Evolutionary conservation across 163 green algal species (phyloP).

Genomic region (Trebouxiophyceae sp.): DNA sequence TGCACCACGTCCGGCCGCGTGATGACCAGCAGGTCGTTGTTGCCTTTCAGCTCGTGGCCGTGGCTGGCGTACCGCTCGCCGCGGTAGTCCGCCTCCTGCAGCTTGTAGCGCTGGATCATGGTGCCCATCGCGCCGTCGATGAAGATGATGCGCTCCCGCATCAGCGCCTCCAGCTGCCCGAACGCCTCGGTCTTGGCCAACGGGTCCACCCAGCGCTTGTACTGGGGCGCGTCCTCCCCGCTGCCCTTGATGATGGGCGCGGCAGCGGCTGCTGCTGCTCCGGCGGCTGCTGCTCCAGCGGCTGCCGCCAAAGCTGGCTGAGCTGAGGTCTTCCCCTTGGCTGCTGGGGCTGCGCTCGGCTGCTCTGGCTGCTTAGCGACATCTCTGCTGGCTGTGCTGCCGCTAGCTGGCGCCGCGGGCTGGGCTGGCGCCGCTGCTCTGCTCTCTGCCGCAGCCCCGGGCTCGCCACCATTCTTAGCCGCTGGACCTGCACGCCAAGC

Average conservation of each 20-base stretch:
- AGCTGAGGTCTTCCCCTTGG: too few relatives aligned
- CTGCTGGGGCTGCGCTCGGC: too few relatives aligned
- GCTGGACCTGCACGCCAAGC: too few relatives aligned
- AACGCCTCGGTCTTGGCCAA: constrained; percentile 69
- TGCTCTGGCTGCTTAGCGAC: too few relatives aligned
- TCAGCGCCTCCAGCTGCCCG: constrained; percentile 40
- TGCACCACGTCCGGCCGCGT: constrained; percentile 90
- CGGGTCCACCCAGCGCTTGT: constrained; percentile 93
- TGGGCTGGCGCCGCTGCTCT: too few relatives aligned
- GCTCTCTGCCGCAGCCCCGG: too few relatives aligned
- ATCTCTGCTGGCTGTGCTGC: too few relatives aligned
- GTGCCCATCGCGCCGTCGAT: constrained; percentile 98
- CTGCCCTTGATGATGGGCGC: constrained; percentile 97
- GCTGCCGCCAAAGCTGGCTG: too few relatives aligned
- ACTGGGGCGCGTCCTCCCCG: constrained; percentile 86
- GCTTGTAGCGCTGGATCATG: constrained; percentile 80
- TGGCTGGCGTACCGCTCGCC: constrained; percentile 65
- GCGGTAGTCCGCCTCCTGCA: constrained; percentile 22
- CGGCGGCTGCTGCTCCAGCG: too few relatives aligned
- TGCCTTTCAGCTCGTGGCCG: constrained; percentile 89
- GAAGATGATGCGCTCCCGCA: constrained; percentile 82
- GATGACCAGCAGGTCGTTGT: constrained; percentile 97
- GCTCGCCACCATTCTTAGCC: too few relatives aligned
- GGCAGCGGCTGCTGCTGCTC: constrained; percentile 82
- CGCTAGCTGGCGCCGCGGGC: too few relatives aligned